These are phyloP conservation scores for Colletotrichum sp. DNA, from an alignment of 2,329 filamentous ascomycete genomes.

Conservation along the genomic window DNA sequence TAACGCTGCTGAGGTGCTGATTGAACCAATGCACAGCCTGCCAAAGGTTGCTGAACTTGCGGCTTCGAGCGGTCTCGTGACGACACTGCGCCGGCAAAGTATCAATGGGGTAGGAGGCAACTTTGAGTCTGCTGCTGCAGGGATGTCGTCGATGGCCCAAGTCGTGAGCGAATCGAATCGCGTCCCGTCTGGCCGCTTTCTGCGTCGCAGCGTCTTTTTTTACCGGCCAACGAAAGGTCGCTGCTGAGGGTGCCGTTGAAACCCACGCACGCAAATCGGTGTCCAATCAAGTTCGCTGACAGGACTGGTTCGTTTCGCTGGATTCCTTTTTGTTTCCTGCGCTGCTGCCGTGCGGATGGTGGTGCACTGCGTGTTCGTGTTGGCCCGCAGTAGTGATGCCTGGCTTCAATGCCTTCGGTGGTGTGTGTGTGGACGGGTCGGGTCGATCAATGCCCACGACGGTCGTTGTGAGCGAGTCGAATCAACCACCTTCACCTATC, in stretches of 20 bases:
- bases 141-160: background rate
- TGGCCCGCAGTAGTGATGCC: background rate
- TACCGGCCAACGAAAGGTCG: background rate
- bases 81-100: background rate
- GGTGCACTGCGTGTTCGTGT: background rate
- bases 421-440: background rate
- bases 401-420: background rate
- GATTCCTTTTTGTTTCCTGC: background rate
- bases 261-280: background rate
- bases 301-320: background rate
- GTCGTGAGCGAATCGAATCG: conserved; percentile 9
- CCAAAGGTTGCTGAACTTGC: background rate
- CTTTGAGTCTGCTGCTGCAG: background rate
- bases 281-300: background rate
- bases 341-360: background rate
- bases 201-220: conserved; percentile 1
- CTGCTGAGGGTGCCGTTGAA: background rate
- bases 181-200: background rate
- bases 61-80: background rate
- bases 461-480: background rate
- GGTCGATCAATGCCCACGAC: background rate
- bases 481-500: background rate
- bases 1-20: background rate
- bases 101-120: background rate
- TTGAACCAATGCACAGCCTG: background rate